Evolutionary conservation across 2,329 filamentous ascomycete species (phyloP).

Genomic region (Colletotrichum orbiculare): DNA sequence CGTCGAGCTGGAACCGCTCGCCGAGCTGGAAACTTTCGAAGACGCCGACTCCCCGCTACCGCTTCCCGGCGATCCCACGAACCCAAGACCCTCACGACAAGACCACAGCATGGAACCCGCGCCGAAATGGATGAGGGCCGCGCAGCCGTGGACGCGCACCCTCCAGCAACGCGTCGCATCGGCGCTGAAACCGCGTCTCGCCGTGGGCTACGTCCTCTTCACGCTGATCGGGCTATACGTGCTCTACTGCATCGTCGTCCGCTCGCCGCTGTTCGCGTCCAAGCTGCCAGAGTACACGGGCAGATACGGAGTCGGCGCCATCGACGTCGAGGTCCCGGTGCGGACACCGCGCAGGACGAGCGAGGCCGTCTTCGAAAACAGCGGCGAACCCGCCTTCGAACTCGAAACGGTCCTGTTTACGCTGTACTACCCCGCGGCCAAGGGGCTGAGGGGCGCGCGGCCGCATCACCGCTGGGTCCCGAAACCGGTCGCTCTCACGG

Average conservation of each 20-base stretch:
- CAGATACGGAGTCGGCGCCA: slow-evolving; percentile 55
- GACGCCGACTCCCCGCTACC: slow-evolving; percentile 25
- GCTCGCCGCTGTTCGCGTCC: slow-evolving; percentile 56
- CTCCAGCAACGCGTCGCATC: not conserved
- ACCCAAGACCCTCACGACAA: not conserved
- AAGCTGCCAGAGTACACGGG: slow-evolving; percentile 57
- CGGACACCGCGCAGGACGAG: slow-evolving; percentile 45
- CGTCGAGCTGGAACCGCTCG: slow-evolving; percentile 22
- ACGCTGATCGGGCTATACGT: slow-evolving; percentile 47
- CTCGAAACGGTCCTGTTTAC: slow-evolving; percentile 61
- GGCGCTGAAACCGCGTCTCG: slow-evolving; percentile 46
- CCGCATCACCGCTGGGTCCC: slow-evolving; percentile 58
- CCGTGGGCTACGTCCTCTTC: slow-evolving; percentile 48
- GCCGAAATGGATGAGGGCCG: slow-evolving; percentile 21
- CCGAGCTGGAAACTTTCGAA: slow-evolving; percentile 3
- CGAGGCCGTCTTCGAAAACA: slow-evolving; percentile 47
- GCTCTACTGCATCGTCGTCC: slow-evolving; percentile 52
- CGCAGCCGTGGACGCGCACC: slow-evolving; percentile 7
- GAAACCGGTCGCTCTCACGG: slow-evolving; percentile 55
- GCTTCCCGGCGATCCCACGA: not conserved
- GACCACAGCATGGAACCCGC: not conserved
- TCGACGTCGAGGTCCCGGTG: slow-evolving; percentile 60
- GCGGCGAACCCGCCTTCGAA: slow-evolving; percentile 53
- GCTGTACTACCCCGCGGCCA: slow-evolving; percentile 58
- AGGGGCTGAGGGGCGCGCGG: slow-evolving; percentile 40